A percentile compares a stretch with the other conserved stretches of the same genome.
Evolutionary conservation across 2,329 filamentous ascomycete species (phyloP).

Genomic region (Colletotrichum lindemuthianum): DNA sequence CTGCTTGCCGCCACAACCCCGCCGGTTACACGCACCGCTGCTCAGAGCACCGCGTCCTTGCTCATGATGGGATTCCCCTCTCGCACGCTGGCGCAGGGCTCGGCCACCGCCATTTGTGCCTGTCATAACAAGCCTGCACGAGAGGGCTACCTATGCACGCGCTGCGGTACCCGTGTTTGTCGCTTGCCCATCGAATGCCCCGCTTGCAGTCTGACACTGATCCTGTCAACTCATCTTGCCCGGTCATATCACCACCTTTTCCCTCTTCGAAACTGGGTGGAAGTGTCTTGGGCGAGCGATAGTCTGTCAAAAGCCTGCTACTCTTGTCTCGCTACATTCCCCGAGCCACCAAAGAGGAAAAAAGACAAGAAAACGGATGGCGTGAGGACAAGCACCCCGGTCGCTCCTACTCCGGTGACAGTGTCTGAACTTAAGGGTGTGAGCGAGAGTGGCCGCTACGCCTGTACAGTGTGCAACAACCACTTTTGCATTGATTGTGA

Average conservation of each 20-base stretch:
- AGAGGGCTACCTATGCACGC: conserved; percentile 90
- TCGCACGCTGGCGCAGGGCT: conserved; percentile 75
- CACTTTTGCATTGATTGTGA: conserved; percentile 99
- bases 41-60: conserved; percentile 70
- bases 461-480: conserved; percentile 84
- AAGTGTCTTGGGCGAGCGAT: conserved; percentile 85
- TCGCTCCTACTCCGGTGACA: conserved; percentile 37
- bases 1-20: conserved; percentile 90
- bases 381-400: conserved; percentile 31
- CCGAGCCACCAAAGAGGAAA: conserved; percentile 51
- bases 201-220: conserved; percentile 88
- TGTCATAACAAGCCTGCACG: conserved; percentile 86
- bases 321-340: conserved; percentile 81
- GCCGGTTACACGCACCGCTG: conserved; percentile 77
- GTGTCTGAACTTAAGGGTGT: conserved; percentile 65
- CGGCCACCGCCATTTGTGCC: conserved; percentile 80
- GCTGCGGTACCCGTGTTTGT: conserved; percentile 91
- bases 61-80: conserved; percentile 99
- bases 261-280: conserved; percentile 88
- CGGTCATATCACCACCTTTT: conserved; percentile 95
- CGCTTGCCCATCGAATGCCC: conserved; percentile 90
- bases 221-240: conserved; percentile 91
- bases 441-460: conserved; percentile 88
- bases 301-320: conserved; percentile 73
- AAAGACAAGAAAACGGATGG: conserved; percentile 36